Base-by-base conservation (phyloP, 2,329 filamentous ascomycete species). In the Penicillium aurantiogriseum region DNA sequence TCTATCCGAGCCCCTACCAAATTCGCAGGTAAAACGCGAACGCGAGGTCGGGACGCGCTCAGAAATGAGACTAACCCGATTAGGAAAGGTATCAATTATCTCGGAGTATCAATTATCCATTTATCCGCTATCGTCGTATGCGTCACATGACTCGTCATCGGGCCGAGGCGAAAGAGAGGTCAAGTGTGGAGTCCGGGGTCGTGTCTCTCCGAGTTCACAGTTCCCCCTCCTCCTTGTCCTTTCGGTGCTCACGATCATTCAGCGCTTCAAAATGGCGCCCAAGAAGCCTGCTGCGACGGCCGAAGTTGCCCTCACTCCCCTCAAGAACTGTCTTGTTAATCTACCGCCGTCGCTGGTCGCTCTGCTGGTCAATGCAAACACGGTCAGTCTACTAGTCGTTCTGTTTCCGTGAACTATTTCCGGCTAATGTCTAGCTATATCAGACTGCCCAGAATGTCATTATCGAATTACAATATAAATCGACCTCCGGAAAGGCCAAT, bases 281-380 rank as follows among this genome's bases (percentile, higher is more conserved):
- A 81, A 77, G 68, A 82, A 80, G 72, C 74, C 80, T 39, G 71
- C 89, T 43, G 87, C 88, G 35, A 83, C 88, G 60, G 92, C 91
- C 58, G 92, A 96, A 78, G 83, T 97, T 64, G 89, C 89, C 54
- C 83, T 97, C 59, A 85, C 91, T 47, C 90, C 92, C 66, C 83
- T 97, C 58, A 95, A 96, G 80, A 97, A 89, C 75, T 99, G 94
- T 77, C 83, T 99, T 51, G 90, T 96, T 73, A 97, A 97, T 77
- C 84, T 99, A 50, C 94, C 94, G 47, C 78, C 90, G 5, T 88
- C 90, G 27, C 81, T 99, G 56, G 92, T 95, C 56, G 88, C 90
- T 36, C 77, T 96, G 53, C 84, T 99, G 49, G 85, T 93, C 66
- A 96, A 92, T 77, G 85, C 92, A 67, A 95, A 97, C 72, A 92